Percentiles rank a stretch among this genome's conserved stretches.
Conservation (phyloP, 495 filamentous ascomycete genomes). For the Trichoderma gamsii region DNA sequence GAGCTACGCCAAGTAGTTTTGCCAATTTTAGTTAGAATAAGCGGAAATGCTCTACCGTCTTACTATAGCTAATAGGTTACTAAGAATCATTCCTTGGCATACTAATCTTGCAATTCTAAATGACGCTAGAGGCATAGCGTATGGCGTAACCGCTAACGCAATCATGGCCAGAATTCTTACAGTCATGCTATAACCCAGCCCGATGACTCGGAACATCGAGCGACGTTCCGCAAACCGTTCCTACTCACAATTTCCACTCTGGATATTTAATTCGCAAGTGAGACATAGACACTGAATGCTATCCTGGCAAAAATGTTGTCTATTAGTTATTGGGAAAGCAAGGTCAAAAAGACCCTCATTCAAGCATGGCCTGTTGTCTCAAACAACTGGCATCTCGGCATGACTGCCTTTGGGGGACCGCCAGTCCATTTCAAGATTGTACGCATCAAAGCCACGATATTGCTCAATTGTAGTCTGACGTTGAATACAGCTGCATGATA, state of each 20-base stretch:
- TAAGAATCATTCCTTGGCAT: no score
- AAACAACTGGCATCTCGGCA: conserved; percentile 57
- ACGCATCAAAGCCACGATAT: not conserved
- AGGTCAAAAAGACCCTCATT: not conserved
- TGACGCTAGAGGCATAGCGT: not conserved
- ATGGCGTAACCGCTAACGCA: not conserved
- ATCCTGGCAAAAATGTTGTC: not conserved
- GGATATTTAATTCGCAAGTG: no score
- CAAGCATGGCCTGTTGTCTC: not conserved
- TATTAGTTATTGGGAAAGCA: not conserved
- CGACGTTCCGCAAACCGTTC: not conserved
- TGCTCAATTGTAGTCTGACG: not conserved
- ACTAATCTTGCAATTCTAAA: not conserved
- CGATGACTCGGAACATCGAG: not conserved
- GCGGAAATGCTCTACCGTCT: no score
- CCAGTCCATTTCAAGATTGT: conserved; percentile 67
- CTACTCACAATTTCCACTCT: not conserved
- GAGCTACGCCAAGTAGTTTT: no score
- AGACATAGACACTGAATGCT: not conserved
- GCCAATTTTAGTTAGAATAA: no score
- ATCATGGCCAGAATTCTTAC: not conserved
- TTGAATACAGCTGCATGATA: conserved; percentile 44
- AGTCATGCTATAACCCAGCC: not conserved
- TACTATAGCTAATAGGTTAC: no score
- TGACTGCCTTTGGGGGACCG: conserved; percentile 67